phyloP scores from a whole-genome alignment of 2,329 filamentous ascomycete species.

The Aotearoamyces nothofagi region DNA sequence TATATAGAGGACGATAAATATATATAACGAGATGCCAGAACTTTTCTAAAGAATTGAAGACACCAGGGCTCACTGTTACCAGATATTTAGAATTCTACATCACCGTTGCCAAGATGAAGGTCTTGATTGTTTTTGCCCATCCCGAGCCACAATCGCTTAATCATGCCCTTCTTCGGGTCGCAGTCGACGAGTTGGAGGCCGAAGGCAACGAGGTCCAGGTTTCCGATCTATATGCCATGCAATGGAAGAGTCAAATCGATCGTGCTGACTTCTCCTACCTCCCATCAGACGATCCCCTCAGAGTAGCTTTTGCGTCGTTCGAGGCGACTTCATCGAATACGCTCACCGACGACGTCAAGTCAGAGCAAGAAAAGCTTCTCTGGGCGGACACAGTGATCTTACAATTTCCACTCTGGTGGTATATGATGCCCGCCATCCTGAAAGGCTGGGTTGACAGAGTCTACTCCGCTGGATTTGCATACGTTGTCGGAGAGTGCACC shows the following conservation, averaged over 20 bases:
- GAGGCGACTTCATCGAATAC: constrained; percentile 1
- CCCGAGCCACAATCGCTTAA: constrained; percentile 4
- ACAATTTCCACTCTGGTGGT: constrained; percentile 5
- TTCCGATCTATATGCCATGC: constrained; percentile 5
- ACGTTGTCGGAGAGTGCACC: constrained; percentile 3
- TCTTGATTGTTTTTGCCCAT: constrained; percentile 4
- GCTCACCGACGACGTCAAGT: constrained; percentile 4
- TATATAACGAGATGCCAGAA: no score
- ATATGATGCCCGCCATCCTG: constrained; percentile 4
- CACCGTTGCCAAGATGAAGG: constrained; percentile 3
- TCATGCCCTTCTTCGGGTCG: constrained; percentile 3
- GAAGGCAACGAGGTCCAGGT: constrained; percentile 5
- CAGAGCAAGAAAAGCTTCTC: constrained; percentile 5
- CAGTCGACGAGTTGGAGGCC: constrained; percentile 4
- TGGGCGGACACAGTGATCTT: constrained; percentile 5
- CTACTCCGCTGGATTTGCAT: constrained; percentile 3
- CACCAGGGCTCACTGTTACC: no score
- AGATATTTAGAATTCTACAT: no score
- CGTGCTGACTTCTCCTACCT: constrained; percentile 4
- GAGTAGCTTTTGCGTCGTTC: not conserved
- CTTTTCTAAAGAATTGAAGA: not conserved
- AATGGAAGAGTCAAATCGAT: constrained; percentile 5
- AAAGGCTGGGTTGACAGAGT: constrained; percentile 5
- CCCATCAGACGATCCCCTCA: constrained; percentile 1
- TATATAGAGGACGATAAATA: no score